Base-by-base conservation (phyloP, 1,284 basidiomycete genomes). In the Papiliotrema laurentii region DNA sequence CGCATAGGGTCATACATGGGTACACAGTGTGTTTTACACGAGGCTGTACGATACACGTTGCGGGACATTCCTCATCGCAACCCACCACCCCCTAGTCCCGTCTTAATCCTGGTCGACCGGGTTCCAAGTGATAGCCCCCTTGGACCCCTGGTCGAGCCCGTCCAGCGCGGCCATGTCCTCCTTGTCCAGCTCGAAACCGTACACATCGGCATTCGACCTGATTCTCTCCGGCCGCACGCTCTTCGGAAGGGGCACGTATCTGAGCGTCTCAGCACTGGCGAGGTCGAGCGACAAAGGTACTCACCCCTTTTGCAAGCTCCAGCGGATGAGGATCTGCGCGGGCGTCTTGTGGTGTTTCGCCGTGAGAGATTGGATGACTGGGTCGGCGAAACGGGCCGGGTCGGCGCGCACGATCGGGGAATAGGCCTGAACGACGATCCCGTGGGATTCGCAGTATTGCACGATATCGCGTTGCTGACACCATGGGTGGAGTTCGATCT, bases 401-500 rank as follows among this genome's bases (percentile, higher is more conserved):
- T 80, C 69, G 0, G 82, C 84, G 5, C 83, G 78, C 34, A 86
- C 68, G 45, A 89, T 75, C 1, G 88, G 86, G 59, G 81, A 85
- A 64, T 89, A 89, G 0, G 87, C 89, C 69, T 92, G 79, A 5
- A 92, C 75, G 27, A 84, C 75, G 46, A 94, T 88, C 5, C 75
- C 76, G 55, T 89, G 75, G 42, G 79, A 67, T 22, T 73, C 63
- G 73, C 89, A 92, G 68, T 87, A 92, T 18, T 80, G 76, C 24
- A 89, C 87, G 49, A 92, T 88, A 9, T 83, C 79, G 37, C 76
- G 76, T 54, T 89, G 87, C 63, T 91, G 88, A 72, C 87, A 90
- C 58, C 86, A 83, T 0, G 89, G 89, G 63, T 91, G 87, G 6
- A 90, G 76, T 82, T 92, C 86, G 47, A 93, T 83, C 65, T 94